Percentiles rank a stretch among this genome's conserved stretches.
phyloP scores from a whole-genome alignment of 306 rosid genomes.

The cucumber (Cucumis sativus) region Cucumber_9930_V3 NC_026655.2:6753001-6753500 shows the following conservation, averaged over 20 bases:
- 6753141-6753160: constrained; percentile 40
- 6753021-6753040: constrained; percentile 3
- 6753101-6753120: constrained; percentile 53
- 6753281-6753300: constrained; percentile 77
- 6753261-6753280: constrained; percentile 29
- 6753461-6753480: constrained; percentile 55
- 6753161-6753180: constrained; percentile 2
- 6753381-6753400: constrained; percentile 65
- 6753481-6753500: constrained; percentile 19
- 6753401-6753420: constrained; percentile 53
- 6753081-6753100: constrained; percentile 47
- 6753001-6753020: neutral
- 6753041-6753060: neutral
- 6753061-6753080: constrained; percentile 20
- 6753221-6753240: neutral
- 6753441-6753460: constrained; percentile 60
- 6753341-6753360: constrained; percentile 52
- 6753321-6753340: constrained; percentile 71
- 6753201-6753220: neutral
- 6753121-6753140: constrained; percentile 79
- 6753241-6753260: neutral
- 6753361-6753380: constrained; percentile 62
- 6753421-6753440: constrained; percentile 74
- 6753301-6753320: constrained; percentile 73
- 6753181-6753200: neutral